Evolutionary conservation across 2,329 filamentous ascomycete species (phyloP).

Genomic region (Aspergillus quadricinctus): DNA sequence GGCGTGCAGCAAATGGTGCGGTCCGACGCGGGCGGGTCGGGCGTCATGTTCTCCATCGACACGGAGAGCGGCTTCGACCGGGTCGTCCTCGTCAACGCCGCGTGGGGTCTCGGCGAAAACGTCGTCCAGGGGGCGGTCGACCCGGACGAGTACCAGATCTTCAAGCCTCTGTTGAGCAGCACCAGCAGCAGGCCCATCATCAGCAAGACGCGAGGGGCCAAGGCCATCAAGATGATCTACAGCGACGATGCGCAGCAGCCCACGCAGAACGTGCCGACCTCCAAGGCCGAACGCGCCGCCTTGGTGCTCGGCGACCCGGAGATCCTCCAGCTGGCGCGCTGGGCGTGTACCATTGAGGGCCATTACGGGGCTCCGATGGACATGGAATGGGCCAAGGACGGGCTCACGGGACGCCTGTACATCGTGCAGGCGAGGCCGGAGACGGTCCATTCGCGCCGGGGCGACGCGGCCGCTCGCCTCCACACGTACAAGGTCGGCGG

Average conservation of each 20-base stretch:
- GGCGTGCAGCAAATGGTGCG: slow-evolving; percentile 27
- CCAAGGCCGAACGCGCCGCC: slow-evolving; percentile 29
- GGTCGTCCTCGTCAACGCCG: slow-evolving; percentile 37
- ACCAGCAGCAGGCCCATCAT: slow-evolving; percentile 28
- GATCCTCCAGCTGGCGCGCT: slow-evolving; percentile 34
- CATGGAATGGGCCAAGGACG: slow-evolving; percentile 39
- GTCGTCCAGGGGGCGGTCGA: slow-evolving; percentile 37
- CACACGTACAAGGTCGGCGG: slow-evolving; percentile 31
- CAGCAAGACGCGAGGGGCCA: slow-evolving; percentile 33
- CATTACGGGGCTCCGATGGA: slow-evolving; percentile 38
- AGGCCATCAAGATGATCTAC: slow-evolving; percentile 34
- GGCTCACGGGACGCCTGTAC: slow-evolving; percentile 23
- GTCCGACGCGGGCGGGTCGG: slow-evolving; percentile 32
- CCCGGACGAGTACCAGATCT: slow-evolving; percentile 39
- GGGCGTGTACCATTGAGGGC: slow-evolving; percentile 33
- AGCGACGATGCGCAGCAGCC: slow-evolving; percentile 21
- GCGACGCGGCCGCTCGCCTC: slow-evolving; percentile 22
- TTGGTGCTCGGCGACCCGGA: slow-evolving; percentile 33
- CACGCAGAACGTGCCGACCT: slow-evolving; percentile 36
- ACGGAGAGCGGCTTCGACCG: slow-evolving; percentile 39
- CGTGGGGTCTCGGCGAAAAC: slow-evolving; percentile 39
- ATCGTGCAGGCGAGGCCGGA: slow-evolving; percentile 38
- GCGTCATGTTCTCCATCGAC: slow-evolving; percentile 41
- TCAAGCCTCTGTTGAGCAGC: slow-evolving; percentile 32
- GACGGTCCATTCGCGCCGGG: slow-evolving; percentile 32